Percentiles rank a stretch among this genome's conserved stretches.
phyloP scores from a whole-genome alignment of 1,284 basidiomycete genomes.

The Vanrija humicola region DNA sequence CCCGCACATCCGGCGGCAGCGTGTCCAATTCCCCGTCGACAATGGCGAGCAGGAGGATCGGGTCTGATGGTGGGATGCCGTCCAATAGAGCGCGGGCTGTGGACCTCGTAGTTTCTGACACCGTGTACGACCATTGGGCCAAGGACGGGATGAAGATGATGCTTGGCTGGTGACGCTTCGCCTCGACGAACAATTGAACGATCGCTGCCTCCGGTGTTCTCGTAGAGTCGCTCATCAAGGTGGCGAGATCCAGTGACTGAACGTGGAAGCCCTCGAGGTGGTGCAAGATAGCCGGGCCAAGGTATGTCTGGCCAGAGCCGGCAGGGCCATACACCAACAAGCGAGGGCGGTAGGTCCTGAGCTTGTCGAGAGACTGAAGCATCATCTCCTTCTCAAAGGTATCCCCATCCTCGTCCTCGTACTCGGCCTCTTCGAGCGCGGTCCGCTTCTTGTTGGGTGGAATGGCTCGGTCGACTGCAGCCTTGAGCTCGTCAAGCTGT shows the following conservation, averaged over 20 bases:
- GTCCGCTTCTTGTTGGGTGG: constrained; percentile 69
- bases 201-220: constrained; percentile 86
- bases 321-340: constrained; percentile 74
- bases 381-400: constrained; percentile 77
- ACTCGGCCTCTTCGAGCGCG: constrained; percentile 91
- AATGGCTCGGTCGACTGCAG: constrained; percentile 63
- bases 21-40: constrained; percentile 70
- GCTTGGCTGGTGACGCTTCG: constrained; percentile 94
- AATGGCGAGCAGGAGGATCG: constrained; percentile 83
- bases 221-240: constrained; percentile 82
- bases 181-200: constrained; percentile 95
- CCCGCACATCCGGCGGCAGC: constrained; percentile 75
- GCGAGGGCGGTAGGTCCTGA: constrained; percentile 86
- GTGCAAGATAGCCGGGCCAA: constrained; percentile 87
- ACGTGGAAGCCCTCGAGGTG: constrained; percentile 94
- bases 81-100: constrained; percentile 89
- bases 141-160: constrained; percentile 93
- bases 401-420: constrained; percentile 67
- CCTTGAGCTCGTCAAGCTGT: constrained; percentile 67
- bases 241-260: constrained; percentile 87
- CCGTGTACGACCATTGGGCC: constrained; percentile 75
- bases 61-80: constrained; percentile 82
- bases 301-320: constrained; percentile 87
- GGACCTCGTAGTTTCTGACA: constrained; percentile 76
- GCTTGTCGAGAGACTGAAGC: constrained; percentile 83